Percentiles rank a stretch among this genome's conserved stretches.
Evolutionary conservation across 2,329 filamentous ascomycete genomes (phyloP).

Genomic region (Penicillium sp.): DNA sequence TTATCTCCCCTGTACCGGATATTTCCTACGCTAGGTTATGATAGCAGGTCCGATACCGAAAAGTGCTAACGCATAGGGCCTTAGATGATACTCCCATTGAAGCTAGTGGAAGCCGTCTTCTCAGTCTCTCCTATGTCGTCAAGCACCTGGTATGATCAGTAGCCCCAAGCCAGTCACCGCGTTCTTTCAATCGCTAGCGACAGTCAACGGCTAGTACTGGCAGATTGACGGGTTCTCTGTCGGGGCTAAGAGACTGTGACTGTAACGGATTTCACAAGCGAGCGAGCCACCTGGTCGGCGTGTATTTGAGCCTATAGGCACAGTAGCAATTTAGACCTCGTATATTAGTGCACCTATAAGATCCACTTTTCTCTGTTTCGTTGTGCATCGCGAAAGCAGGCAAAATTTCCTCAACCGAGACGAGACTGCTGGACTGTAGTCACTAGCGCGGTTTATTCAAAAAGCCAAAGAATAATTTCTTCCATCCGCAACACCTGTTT

Average conservation of each 20-base stretch:
- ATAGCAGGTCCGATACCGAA: neutral
- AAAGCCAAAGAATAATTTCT: too few species aligned
- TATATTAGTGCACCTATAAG: too few species aligned
- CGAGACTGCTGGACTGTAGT: too few species aligned
- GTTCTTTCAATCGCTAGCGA: neutral
- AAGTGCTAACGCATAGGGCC: neutral
- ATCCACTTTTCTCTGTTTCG: too few species aligned
- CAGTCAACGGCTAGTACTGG: neutral
- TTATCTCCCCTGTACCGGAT: neutral
- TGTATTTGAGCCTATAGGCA: too few species aligned
- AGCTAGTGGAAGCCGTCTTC: neutral
- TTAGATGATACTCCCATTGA: neutral
- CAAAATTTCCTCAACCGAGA: too few species aligned
- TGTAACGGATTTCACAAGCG: neutral
- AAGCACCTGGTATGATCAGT: neutral
- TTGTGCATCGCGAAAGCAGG: too few species aligned
- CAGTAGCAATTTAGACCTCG: too few species aligned
- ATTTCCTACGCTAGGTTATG: neutral
- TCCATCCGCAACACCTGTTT: too few species aligned
- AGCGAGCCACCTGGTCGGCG: neutral
- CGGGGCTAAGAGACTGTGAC: neutral
- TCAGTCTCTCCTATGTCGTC: neutral
- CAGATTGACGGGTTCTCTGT: neutral
- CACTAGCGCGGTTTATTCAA: too few species aligned
- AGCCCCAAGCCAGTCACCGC: neutral